phyloP scores from a whole-genome alignment of 2,329 filamentous ascomycete genomes.

The Pyrenophora seminiperda region DNA sequence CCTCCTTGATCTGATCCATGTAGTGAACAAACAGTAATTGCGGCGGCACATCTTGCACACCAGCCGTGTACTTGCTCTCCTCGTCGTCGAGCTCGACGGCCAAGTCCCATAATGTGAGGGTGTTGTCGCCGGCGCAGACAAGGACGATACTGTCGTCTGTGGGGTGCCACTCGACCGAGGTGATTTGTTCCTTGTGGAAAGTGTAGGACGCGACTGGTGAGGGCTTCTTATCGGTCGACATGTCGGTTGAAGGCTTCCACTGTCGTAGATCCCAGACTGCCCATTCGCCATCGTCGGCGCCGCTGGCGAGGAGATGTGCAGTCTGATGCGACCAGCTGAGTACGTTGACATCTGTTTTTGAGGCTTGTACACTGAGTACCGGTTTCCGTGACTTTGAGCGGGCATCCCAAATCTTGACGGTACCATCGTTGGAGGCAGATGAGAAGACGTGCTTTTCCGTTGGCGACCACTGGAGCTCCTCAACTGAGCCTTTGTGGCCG shows the following conservation, averaged over 20 bases:
- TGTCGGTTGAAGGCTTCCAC: conserved; percentile 73
- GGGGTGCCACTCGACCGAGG: conserved; percentile 95
- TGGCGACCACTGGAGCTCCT: conserved; percentile 97
- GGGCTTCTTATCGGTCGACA: conserved; percentile 59
- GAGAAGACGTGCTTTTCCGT: conserved; percentile 92
- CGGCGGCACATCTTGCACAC: conserved; percentile 86
- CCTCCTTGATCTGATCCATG: conserved; percentile 90
- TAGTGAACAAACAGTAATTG: conserved; percentile 97
- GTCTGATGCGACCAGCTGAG: conserved; percentile 93
- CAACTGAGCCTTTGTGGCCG: conserved; percentile 83
- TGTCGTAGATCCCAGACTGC: conserved; percentile 94
- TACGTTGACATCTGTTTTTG: conserved; percentile 88
- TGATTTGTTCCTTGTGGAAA: conserved; percentile 97
- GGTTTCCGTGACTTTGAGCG: conserved; percentile 86
- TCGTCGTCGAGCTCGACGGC: conserved; percentile 97
- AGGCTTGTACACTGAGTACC: conserved; percentile 86
- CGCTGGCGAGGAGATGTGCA: conserved; percentile 85
- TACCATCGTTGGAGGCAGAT: conserved; percentile 91
- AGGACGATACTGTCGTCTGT: conserved; percentile 95
- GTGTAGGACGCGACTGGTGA: conserved; percentile 89
- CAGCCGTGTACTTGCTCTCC: conserved; percentile 87
- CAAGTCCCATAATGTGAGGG: conserved; percentile 93
- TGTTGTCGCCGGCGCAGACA: conserved; percentile 90
- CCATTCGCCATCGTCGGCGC: conserved; percentile 92
- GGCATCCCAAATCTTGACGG: conserved; percentile 93